Conservation (phyloP, 2,329 filamentous ascomycete species). For the Alternaria panax region DNA sequence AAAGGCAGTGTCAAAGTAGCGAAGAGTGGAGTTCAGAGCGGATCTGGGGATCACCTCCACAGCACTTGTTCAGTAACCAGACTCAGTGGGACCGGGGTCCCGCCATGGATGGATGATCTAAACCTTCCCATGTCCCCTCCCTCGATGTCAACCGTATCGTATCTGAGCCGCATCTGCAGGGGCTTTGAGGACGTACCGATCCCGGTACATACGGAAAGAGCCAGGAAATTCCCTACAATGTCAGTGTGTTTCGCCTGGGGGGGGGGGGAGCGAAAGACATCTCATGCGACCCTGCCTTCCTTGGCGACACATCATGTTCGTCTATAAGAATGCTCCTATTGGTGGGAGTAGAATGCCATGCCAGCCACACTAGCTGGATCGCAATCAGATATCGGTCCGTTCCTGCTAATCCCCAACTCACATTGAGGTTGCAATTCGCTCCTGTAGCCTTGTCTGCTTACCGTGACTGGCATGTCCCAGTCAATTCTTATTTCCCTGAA, state of each 20-base stretch:
- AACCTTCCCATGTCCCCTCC: neutral
- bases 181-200: neutral
- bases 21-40: slow-evolving; percentile 7
- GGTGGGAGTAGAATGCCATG: neutral
- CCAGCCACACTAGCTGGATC: neutral
- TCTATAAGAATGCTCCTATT: neutral
- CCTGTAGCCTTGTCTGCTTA: neutral
- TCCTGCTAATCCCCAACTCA: neutral
- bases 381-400: neutral
- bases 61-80: slow-evolving; percentile 5
- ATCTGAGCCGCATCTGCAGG: neutral
- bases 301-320: slow-evolving; percentile 4
- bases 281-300: neutral
- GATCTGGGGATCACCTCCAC: slow-evolving; percentile 11
- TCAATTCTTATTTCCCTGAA: neutral
- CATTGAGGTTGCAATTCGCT: slow-evolving; percentile 1
- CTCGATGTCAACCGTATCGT: neutral
- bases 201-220: neutral
- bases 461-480: neutral
- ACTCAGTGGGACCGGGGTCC: neutral
- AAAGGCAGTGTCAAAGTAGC: slow-evolving; percentile 7
- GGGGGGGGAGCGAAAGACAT: neutral
- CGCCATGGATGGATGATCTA: slow-evolving; percentile 1
- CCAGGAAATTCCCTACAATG: neutral
- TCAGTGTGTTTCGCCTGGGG: neutral